phyloP scores from a whole-genome alignment of 2,329 filamentous ascomycete species.

The Apiospora hydei region DNA sequence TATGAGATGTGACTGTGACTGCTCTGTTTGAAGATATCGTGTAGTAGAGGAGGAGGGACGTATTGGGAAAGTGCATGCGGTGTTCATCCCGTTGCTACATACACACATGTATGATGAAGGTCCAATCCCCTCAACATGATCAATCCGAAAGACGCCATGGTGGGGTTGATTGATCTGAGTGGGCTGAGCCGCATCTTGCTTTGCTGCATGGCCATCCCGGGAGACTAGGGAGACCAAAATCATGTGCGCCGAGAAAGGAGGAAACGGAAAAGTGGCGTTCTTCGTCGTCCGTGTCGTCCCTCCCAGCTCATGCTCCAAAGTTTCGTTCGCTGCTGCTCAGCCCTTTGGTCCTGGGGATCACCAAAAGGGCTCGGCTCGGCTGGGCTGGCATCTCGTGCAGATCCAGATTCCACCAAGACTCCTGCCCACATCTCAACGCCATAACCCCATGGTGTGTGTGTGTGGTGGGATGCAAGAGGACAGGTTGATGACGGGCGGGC shows the following conservation, averaged over 20 bases:
- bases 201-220: neutral
- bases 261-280: neutral
- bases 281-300: neutral
- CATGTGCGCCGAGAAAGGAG: neutral
- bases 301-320: neutral
- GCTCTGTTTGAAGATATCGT: neutral
- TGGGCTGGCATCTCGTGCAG: conserved; percentile 1
- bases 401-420: neutral
- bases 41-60: neutral
- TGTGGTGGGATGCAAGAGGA: neutral
- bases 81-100: neutral
- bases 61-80: conserved; percentile 9
- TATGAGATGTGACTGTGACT: conserved; percentile 15
- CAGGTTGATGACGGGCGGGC: neutral
- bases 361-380: neutral
- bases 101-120: neutral
- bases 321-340: neutral
- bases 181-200: conserved; percentile 14
- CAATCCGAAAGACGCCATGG: neutral
- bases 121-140: neutral
- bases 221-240: neutral
- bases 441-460: neutral
- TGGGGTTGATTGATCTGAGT: neutral
- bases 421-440: neutral
- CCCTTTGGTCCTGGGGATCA: neutral